phyloP scores from a whole-genome alignment of 345 rosid genomes.

The Populus nigra region DNA sequence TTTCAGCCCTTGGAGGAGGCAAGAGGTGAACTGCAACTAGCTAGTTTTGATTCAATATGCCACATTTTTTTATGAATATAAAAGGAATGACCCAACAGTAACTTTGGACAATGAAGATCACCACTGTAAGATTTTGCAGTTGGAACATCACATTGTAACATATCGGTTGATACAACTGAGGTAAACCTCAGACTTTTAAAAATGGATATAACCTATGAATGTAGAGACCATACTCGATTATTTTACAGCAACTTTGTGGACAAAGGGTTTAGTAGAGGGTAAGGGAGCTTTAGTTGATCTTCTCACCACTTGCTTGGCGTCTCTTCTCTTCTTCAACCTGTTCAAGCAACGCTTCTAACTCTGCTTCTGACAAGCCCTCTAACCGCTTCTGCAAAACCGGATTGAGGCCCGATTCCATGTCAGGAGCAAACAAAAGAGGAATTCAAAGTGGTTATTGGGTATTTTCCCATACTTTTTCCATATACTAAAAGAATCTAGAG shows the following conservation, averaged over 20 bases:
- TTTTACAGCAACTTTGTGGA: neutral
- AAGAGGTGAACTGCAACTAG: no score
- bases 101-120: no score
- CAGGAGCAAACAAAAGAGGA: no score
- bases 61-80: no score
- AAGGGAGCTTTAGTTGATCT: slow-evolving; percentile 33
- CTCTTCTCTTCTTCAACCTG: slow-evolving; percentile 96
- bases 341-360: slow-evolving; percentile 73
- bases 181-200: neutral
- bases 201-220: neutral
- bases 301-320: slow-evolving; percentile 45
- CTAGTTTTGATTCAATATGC: no score
- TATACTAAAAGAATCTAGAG: neutral
- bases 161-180: neutral
- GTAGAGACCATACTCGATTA: neutral
- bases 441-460: neutral
- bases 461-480: neutral
- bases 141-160: neutral
- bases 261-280: neutral
- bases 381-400: slow-evolving; percentile 62
- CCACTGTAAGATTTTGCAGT: neutral
- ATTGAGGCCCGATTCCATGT: neutral
- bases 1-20: no score
- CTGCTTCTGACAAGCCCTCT: slow-evolving; percentile 87
- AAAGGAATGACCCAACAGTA: no score